A percentile compares a stretch with the other conserved stretches of the same genome.
Evolutionary conservation across 1,284 basidiomycete genomes (phyloP).

Genomic region (Trichosporon sp.): DNA sequence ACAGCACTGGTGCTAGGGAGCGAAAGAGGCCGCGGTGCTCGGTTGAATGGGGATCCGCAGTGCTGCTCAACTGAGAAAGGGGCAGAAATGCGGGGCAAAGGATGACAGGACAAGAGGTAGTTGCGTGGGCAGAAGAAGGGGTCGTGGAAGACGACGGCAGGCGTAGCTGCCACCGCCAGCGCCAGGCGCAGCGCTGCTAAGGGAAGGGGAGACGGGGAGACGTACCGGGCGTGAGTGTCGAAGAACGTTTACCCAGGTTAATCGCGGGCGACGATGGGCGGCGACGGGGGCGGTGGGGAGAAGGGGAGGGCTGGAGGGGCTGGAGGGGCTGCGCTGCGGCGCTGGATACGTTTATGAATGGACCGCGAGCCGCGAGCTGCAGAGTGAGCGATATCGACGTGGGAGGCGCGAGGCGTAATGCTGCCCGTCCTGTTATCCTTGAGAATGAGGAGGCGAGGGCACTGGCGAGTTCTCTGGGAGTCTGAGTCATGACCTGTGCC

Average conservation of each 20-base stretch:
- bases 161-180: background rate
- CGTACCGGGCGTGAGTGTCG: background rate
- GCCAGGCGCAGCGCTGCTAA: background rate
- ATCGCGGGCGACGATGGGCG: background rate
- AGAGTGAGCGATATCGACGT: background rate
- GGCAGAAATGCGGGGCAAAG: background rate
- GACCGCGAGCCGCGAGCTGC: background rate
- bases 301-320: background rate
- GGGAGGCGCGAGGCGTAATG: background rate
- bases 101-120: background rate
- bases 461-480: background rate
- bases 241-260: background rate
- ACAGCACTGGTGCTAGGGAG: too few relatives aligned
- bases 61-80: background rate
- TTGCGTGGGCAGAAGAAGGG: background rate
- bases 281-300: background rate
- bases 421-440: background rate
- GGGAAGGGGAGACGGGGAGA: background rate
- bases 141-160: background rate
- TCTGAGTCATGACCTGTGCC: background rate
- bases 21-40: background rate
- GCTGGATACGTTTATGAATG: background rate
- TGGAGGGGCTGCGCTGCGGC: background rate
- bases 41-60: background rate
- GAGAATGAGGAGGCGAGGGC: background rate